Conservation (phyloP, 1,284 basidiomycete genomes). For the Tylopilus orsonianus region DNA sequence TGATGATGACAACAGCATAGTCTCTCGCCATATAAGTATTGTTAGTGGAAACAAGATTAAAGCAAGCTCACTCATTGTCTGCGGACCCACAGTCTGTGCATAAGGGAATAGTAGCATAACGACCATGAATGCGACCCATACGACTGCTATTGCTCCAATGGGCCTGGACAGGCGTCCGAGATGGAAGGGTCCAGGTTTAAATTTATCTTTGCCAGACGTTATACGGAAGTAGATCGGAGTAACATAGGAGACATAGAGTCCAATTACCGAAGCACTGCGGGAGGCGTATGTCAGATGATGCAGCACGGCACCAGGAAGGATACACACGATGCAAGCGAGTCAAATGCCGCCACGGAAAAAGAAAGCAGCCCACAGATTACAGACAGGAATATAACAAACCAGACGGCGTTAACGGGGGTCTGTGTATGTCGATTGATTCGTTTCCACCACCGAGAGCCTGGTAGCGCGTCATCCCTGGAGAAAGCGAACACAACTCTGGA, state of each 20-base stretch:
- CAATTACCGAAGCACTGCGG: conserved; percentile 60
- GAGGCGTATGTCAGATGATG: neutral
- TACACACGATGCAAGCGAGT: conserved; percentile 59
- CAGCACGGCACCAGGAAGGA: neutral
- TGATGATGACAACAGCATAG: conserved; percentile 61
- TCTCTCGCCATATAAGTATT: conserved; percentile 38
- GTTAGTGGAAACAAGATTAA: neutral
- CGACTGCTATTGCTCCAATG: conserved; percentile 52
- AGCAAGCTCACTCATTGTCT: conserved; percentile 50
- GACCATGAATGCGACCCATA: conserved; percentile 62
- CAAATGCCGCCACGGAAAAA: conserved; percentile 57
- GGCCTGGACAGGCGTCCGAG: conserved; percentile 57
- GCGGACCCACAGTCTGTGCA: conserved; percentile 37
- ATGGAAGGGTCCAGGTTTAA: conserved; percentile 55
- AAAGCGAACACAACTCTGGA: conserved; percentile 76
- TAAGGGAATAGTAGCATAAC: conserved; percentile 60
- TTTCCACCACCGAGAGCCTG: conserved; percentile 65
- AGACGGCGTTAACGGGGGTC: conserved; percentile 68
- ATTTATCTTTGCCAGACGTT: conserved; percentile 54
- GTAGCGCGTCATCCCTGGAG: conserved; percentile 65
- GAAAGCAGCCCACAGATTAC: conserved; percentile 59
- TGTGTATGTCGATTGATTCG: conserved; percentile 51
- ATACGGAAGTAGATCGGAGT: conserved; percentile 66
- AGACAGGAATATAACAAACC: conserved; percentile 60
- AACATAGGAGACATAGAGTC: conserved; percentile 46